Base-by-base conservation (phyloP, 2,329 filamentous ascomycete genomes). In the Penicillium crustosum region DNA sequence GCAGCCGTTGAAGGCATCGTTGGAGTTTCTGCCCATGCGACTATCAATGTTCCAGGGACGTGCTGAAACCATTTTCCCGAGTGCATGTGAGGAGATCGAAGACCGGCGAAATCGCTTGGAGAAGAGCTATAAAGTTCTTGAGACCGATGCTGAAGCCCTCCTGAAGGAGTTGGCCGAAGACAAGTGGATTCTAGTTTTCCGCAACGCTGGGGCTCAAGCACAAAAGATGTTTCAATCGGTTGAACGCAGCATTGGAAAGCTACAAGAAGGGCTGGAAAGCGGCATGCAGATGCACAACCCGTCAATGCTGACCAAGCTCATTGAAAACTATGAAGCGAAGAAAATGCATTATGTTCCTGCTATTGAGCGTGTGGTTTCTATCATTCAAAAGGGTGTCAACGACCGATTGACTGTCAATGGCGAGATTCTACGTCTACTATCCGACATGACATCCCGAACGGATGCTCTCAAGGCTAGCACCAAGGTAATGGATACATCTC, bases 151-250 rank as follows among this genome's bases (percentile, higher is more conserved):
- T 10, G 93, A 97, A 69, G 89, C 90, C 1, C 76, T 99, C 47
- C 85, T 93, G 62, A 89, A 92, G 71, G 94, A 99, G 73, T 81
- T 99, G 4, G 92, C 92, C 29, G 94, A 99, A 73, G 94, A 99
- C 70, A 88, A 92, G 56, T 99, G 94, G 94, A 88, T 99, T 43
- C 83, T 95, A 53, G 93, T 97, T 36, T 99, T 99, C 78, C 86
- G 93, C 56, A 93, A 94, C 63, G 94, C 94, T 17, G 93, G 92
- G 15, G 84, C 89, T 57, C 92, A 97, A 75, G 93, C 94, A 5
- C 86, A 94, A 66, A 96, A 96, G 78, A 96, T 99, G 92, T 93
- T 91, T 71, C 91, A 96, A 66, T 97, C 93, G 4, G 91, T 97
- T 23, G 90, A 95, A 70, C 85, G 93, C 62, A 96, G 92, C 71